Evolutionary conservation across 2,329 filamentous ascomycete genomes (phyloP).

Genomic region (Kalaharituber pfeilii): DNA sequence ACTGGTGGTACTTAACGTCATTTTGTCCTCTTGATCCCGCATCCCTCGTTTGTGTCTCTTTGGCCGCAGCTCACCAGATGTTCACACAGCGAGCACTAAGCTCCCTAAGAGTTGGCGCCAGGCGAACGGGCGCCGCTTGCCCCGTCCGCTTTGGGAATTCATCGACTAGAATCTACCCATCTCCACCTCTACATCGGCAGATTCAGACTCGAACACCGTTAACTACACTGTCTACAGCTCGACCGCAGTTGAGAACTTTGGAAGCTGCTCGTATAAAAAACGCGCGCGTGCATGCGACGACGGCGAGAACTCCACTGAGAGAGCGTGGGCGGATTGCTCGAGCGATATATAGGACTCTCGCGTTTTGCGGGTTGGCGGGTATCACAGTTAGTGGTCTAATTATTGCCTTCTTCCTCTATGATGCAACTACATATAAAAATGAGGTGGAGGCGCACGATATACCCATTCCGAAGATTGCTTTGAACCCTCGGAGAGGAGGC

Average conservation of each 20-base stretch:
- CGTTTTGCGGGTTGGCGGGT: constrained; percentile 58
- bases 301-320: not conserved
- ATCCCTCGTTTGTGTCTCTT: no score
- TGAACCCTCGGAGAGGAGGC: constrained; percentile 65
- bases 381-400: constrained; percentile 51
- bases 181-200: no score
- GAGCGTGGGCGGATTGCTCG: constrained; percentile 7
- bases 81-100: no score
- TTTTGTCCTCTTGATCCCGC: no score
- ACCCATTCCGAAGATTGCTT: constrained; percentile 63
- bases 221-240: not conserved
- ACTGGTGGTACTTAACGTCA: no score
- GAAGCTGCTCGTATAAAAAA: not conserved
- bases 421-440: constrained; percentile 76
- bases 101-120: no score
- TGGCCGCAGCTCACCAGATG: no score
- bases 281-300: not conserved
- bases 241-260: not conserved
- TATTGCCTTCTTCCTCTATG: constrained; percentile 79
- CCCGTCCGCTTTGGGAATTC: no score
- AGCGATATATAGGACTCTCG: constrained; percentile 47
- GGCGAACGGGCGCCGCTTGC: no score
- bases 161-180: no score
- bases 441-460: constrained; percentile 51
- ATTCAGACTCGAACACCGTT: not conserved